phyloP scores from a whole-genome alignment of 2,329 filamentous ascomycete species.

The Calonectria hongkongensis region DNA sequence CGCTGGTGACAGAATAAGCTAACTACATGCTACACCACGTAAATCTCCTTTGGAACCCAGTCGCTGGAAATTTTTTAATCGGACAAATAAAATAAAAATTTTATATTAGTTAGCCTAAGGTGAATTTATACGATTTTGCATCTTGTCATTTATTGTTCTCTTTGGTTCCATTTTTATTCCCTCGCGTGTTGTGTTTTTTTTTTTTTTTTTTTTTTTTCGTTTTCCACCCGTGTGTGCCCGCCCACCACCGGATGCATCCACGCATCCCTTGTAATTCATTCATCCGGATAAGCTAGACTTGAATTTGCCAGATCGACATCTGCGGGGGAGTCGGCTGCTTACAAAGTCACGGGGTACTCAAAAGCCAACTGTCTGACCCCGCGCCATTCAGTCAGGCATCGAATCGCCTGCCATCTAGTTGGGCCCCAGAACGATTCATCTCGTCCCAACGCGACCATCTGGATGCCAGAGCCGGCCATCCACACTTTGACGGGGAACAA shows the following conservation, averaged over 20 bases:
- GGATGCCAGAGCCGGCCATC: conserved; percentile 11
- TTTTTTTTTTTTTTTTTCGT: too few relatives aligned
- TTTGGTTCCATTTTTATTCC: too few relatives aligned
- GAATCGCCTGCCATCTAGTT: neutral
- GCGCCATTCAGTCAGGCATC: conserved; percentile 7
- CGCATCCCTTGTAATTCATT: neutral
- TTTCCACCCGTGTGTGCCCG: too few relatives aligned
- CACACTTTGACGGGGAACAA: conserved; percentile 1
- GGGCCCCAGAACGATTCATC: conserved; percentile 5
- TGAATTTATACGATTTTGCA: too few relatives aligned
- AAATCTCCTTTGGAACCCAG: too few relatives aligned
- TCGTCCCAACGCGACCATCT: conserved; percentile 7
- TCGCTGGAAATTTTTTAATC: too few relatives aligned
- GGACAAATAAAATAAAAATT: too few relatives aligned
- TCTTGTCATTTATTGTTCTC: too few relatives aligned
- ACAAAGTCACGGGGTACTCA: conserved; percentile 10
- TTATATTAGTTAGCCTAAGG: too few relatives aligned
- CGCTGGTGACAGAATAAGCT: too few relatives aligned
- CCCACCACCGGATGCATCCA: conserved; percentile 14
- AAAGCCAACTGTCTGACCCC: conserved; percentile 13
- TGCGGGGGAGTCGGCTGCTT: conserved; percentile 11
- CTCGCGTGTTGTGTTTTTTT: too few relatives aligned
- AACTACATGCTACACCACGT: too few relatives aligned
- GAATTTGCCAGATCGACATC: conserved; percentile 17
- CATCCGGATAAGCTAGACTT: neutral